Evolutionary conservation across 352 stramenopile genomes (phyloP).

Genomic region (Thalassiosira mediterranea): DNA sequence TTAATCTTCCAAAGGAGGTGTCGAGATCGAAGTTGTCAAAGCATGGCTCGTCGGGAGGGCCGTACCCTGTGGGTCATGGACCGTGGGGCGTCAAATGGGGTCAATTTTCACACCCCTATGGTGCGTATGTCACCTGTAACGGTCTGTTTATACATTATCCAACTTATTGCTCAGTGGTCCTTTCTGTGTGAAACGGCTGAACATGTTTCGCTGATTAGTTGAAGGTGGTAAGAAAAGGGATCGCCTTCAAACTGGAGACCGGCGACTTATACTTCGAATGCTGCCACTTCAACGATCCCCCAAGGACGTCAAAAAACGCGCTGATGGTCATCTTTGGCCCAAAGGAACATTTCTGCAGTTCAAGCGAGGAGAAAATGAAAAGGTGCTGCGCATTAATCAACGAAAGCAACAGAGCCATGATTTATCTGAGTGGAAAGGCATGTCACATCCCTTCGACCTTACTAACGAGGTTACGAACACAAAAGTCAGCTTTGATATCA

Average conservation of each 20-base stretch:
- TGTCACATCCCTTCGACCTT: not conserved
- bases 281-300: not conserved
- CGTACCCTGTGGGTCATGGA: not conserved
- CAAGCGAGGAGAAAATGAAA: not conserved
- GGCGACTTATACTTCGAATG: not conserved
- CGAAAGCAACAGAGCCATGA: conserved; percentile 12
- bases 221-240: no score
- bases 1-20: not conserved
- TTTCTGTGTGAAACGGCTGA: no score
- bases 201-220: no score
- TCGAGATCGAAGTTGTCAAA: not conserved
- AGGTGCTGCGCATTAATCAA: conserved; percentile 5
- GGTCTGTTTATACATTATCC: no score
- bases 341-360: conserved; percentile 1
- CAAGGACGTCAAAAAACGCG: not conserved
- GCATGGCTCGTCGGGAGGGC: no score
- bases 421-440: not conserved
- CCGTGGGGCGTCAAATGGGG: conserved; percentile 4
- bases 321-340: conserved; percentile 1
- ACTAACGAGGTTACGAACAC: not conserved
- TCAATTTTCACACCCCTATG: not conserved
- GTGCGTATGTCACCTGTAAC: no score
- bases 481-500: not conserved
- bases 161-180: no score
- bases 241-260: not conserved